Percentiles rank a stretch among this genome's conserved stretches.
Evolutionary conservation across 2,329 filamentous ascomycete species (phyloP).

Genomic region (Incumbomyces delicatus): DNA sequence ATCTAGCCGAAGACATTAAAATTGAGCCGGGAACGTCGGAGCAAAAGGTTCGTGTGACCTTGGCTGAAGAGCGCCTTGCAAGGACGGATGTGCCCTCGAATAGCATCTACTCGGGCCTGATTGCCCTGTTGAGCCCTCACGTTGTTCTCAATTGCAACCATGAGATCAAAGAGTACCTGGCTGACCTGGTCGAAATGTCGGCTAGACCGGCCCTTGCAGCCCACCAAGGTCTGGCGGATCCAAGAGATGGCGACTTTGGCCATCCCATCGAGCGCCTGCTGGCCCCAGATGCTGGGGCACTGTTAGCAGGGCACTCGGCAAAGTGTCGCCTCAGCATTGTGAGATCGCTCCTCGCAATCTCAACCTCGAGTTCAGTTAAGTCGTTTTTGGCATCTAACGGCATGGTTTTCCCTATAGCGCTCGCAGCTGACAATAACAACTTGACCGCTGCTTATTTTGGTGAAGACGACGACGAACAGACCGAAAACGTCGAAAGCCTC

Average conservation of each 20-base stretch:
- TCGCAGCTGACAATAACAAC: conserved; percentile 12
- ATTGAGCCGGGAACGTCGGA: not conserved
- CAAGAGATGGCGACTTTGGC: not conserved
- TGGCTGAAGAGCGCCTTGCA: conserved; percentile 16
- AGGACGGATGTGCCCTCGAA: conserved; percentile 4
- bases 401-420: conserved; percentile 5
- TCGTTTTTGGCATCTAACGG: conserved; percentile 5
- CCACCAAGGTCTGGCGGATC: conserved; percentile 7
- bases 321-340: conserved; percentile 7
- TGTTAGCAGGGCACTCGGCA: conserved; percentile 4
- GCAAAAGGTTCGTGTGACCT: conserved; percentile 7
- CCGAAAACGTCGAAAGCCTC: not conserved
- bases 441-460: conserved; percentile 6
- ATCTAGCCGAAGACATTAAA: conserved; percentile 6
- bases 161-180: conserved; percentile 10
- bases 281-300: conserved; percentile 1
- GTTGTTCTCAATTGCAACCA: conserved; percentile 2
- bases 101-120: conserved; percentile 8
- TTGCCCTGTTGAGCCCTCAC: conserved; percentile 8
- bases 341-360: conserved; percentile 8
- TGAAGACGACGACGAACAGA: conserved; percentile 7
- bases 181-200: conserved; percentile 19
- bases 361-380: conserved; percentile 7
- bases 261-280: not conserved
- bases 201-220: conserved; percentile 13